Percentiles rank a stretch among this genome's conserved stretches.
Evolutionary conservation across 495 filamentous ascomycete genomes (phyloP).

Genomic region (Hypomontagnella submonticulosa): DNA sequence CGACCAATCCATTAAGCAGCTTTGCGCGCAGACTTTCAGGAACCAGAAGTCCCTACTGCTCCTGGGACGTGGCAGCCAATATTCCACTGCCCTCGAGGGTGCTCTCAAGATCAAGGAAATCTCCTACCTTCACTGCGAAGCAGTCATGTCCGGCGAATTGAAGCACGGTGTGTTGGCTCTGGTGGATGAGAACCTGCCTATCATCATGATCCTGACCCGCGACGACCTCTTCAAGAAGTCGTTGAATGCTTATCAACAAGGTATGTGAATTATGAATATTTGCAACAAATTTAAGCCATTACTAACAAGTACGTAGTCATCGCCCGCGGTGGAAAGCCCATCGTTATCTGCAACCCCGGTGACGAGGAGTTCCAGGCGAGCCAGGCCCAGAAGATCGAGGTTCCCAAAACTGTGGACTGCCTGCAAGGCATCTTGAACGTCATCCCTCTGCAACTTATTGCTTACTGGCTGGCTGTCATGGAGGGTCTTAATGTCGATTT

Average conservation of each 20-base stretch:
- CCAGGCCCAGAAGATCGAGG: slow-evolving; percentile 95
- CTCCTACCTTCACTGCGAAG: slow-evolving; percentile 98
- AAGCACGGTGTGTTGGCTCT: slow-evolving; percentile 98
- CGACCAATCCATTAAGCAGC: slow-evolving; percentile 90
- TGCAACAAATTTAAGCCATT: slow-evolving; percentile 1
- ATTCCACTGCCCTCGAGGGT: slow-evolving; percentile 96
- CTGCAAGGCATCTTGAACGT: slow-evolving; percentile 97
- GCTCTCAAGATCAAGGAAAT: slow-evolving; percentile 99
- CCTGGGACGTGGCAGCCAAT: slow-evolving; percentile 93
- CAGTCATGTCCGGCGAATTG: slow-evolving; percentile 98
- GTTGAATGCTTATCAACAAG: slow-evolving; percentile 97
- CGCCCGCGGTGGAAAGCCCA: slow-evolving; percentile 91
- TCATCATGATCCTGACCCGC: slow-evolving; percentile 98
- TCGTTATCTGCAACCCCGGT: slow-evolving; percentile 94
- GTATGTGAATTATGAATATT: slow-evolving; percentile 58
- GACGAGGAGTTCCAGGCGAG: slow-evolving; percentile 89
- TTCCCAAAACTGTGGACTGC: slow-evolving; percentile 93
- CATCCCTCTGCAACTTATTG: slow-evolving; percentile 95
- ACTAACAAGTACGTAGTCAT: slow-evolving; percentile 69
- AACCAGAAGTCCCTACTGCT: slow-evolving; percentile 96
- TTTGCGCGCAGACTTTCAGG: slow-evolving; percentile 91
- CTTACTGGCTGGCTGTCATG: slow-evolving; percentile 96
- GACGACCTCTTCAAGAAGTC: slow-evolving; percentile 97
- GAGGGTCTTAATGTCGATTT: slow-evolving; percentile 98
- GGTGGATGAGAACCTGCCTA: slow-evolving; percentile 97